Evolutionary conservation across 441 rosid species (phyloP).

Genomic region (Viola pubescens): DNA sequence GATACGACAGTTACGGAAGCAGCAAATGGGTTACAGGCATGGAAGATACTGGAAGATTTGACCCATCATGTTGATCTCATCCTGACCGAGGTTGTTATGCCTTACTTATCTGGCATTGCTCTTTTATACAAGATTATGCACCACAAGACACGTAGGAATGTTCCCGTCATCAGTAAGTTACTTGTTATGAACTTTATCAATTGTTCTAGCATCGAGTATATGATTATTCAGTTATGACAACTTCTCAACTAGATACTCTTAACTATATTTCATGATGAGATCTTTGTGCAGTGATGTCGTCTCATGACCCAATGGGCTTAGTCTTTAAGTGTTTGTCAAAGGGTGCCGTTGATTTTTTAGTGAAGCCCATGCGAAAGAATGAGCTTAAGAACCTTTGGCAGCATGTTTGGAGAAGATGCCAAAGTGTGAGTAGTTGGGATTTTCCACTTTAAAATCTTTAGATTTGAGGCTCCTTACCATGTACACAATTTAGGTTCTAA

Average conservation of each 20-base stretch:
- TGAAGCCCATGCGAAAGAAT: constrained; percentile 86
- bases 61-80: constrained; percentile 61
- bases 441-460: constrained; percentile 5
- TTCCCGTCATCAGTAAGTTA: constrained; percentile 79
- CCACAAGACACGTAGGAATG: constrained; percentile 77
- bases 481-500: background rate
- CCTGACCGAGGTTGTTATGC: constrained; percentile 82
- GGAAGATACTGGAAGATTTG: constrained; percentile 72
- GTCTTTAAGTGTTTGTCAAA: constrained; percentile 91
- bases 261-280: constrained; percentile 10
- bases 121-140: constrained; percentile 79
- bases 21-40: constrained; percentile 83
- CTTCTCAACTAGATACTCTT: background rate
- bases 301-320: constrained; percentile 63
- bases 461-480: constrained; percentile 2
- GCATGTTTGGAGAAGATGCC: constrained; percentile 85
- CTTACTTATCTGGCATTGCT: constrained; percentile 78
- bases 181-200: background rate
- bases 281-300: constrained; percentile 83
- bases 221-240: no score
- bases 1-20: constrained; percentile 57
- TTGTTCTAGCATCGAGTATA: background rate
- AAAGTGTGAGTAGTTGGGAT: constrained; percentile 38
- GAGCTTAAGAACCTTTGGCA: constrained; percentile 94
- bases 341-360: constrained; percentile 92